Base-by-base conservation (phyloP, 805 yeast species). In the Metschnikowia colocasiae region DNA sequence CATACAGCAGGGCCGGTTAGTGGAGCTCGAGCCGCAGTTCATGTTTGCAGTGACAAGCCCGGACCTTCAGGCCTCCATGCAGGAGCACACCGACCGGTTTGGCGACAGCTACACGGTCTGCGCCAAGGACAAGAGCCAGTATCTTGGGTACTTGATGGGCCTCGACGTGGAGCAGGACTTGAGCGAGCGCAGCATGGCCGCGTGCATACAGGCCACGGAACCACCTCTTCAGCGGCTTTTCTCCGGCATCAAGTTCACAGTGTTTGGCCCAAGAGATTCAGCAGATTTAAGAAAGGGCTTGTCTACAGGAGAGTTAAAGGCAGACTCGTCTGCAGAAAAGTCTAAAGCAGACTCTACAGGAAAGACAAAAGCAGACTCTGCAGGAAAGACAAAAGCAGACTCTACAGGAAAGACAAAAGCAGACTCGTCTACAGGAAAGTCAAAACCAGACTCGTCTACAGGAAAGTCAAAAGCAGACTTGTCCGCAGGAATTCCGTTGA, bases 1-100 rank as follows among this genome's bases (percentile, higher is more conserved):
- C 55, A 65, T 87, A 2, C 57, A 61, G 15, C 60, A 68, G 12
- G 56, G 61, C 1, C 43, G 55, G 2, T 39, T 81, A 1, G 62
- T 87, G 0, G 74, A 73, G 2, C 54, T 85, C 6, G 95, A 87
- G 54, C 85, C 87, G 0, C 58, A 62, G 18, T 84, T 87, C 56
- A 68, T 83, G 32, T 75, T 77, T 22, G 56, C 54, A 42, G 79
- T 75, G 1, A 68, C 71, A 4, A 60, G 67, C 2, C 49, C 37
- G 2, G 22, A 46, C 0, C 31, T 51, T 19, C 41, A 56, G 16
- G 52, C 52, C 1, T 46, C 49, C 3, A 63, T 76, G 3, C 12
- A 36, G 3, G 47, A 46, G 2, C 71, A 78, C 40, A 73, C 76
- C 0, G 95, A 90, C 58, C 53, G 53, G 13, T 80, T 59, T 59